A percentile compares a stretch with the other conserved stretches of the same genome.
phyloP scores from a whole-genome alignment of 345 rosid genomes.

The Geranium rotundifolium region DNA sequence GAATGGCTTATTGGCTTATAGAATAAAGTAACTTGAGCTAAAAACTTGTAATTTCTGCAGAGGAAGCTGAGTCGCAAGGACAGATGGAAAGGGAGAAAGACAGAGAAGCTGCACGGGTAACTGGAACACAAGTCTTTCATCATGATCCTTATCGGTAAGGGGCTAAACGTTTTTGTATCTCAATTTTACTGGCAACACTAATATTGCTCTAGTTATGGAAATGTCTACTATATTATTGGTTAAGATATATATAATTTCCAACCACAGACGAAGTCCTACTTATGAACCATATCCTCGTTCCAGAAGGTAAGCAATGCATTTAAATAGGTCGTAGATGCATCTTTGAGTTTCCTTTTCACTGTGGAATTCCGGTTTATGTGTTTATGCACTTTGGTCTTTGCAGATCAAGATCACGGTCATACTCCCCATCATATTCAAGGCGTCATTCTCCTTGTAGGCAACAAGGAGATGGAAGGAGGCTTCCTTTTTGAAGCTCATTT shows the following conservation, averaged over 20 bases:
- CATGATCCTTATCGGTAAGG: constrained; percentile 85
- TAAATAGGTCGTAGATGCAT: constrained; percentile 4
- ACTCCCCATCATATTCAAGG: constrained; percentile 71
- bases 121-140: constrained; percentile 57
- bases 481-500: constrained; percentile 43
- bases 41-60: constrained; percentile 22
- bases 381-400: constrained; percentile 9
- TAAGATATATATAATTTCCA: constrained; percentile 7
- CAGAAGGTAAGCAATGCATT: constrained; percentile 42
- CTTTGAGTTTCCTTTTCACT: not conserved
- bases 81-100: constrained; percentile 90
- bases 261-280: constrained; percentile 76
- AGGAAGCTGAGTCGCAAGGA: constrained; percentile 94
- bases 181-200: not conserved
- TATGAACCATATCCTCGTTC: constrained; percentile 86
- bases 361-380: not conserved
- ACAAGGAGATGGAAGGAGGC: constrained; percentile 47
- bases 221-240: constrained; percentile 6
- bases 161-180: not conserved
- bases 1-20: not conserved
- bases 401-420: constrained; percentile 69
- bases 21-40: too few relatives aligned
- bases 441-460: constrained; percentile 42
- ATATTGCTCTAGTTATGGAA: not conserved
- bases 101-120: constrained; percentile 57